Evolutionary conservation across 495 filamentous ascomycete genomes (phyloP), one percentile per base, ranked within the genome.

Genomic region (Aspergillus sclerotioniger): DNA sequence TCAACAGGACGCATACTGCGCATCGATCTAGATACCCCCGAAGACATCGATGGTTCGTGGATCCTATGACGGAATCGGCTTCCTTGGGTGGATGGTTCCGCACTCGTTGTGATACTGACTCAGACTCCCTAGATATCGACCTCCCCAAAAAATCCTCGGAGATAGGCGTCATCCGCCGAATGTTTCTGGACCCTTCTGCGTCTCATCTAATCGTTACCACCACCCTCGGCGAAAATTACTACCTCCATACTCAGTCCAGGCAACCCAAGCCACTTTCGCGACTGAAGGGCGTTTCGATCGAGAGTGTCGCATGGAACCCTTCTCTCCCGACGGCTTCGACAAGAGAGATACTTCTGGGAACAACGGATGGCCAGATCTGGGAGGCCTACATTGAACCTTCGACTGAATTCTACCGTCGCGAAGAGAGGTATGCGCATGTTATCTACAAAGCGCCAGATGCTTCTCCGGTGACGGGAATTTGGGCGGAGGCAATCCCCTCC

Each of bases 131-230:
- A 96, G 93, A 98, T 74, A 96, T 98, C 68, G 95, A 98, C 69
- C 87, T 98, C 29, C 95, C 95, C 28, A 96, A 94, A 76, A 95
- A 93, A 65, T 83, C 89, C 28, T 86, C 91, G 21, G 94, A 98
- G 69, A 82, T 90, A 46, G 94, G 94, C 58, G 79, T 95, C 21
- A 98, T 98, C 65, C 88, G 90, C 50, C 88, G 88, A 71, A 89
- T 98, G 84, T 98, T 98, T 73, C 87, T 98, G 55, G 94, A 98
- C 66, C 95, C 94, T 5, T 94, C 92, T 8, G 93, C 95, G 25
- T 96, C 91, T 3, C 94, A 98, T 74, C 74, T 98, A 16, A 84
- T 98, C 57, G 89, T 98, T 61, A 90, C 87, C 64, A 98, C 94
- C 2, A 88, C 91, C 10, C 83, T 91, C 21, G 91, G 90, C 69